These are phyloP conservation scores for Boletus edulis DNA, from an alignment of 768 basidiomycete genomes.

Conservation along the genomic window DNA sequence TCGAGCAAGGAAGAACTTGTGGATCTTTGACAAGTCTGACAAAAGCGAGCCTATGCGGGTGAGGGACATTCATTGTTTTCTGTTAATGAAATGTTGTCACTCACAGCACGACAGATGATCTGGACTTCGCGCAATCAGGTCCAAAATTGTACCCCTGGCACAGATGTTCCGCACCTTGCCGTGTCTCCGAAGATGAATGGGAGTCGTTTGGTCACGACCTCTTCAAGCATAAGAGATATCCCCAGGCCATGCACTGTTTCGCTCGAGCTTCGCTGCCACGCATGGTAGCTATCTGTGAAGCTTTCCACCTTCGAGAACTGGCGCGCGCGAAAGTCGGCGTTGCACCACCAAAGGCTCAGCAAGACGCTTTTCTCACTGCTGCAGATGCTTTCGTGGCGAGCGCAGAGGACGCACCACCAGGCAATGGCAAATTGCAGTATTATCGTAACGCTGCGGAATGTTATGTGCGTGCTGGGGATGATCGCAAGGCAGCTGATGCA, in stretches of 20 bases:
- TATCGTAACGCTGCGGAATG: conserved; percentile 46
- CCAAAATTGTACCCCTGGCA: conserved; percentile 46
- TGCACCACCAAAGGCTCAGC: conserved; percentile 19
- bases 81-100: neutral
- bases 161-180: conserved; percentile 52
- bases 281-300: conserved; percentile 46
- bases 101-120: conserved; percentile 37
- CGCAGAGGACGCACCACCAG: conserved; percentile 28
- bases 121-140: conserved; percentile 50
- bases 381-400: conserved; percentile 50
- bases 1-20: conserved; percentile 63
- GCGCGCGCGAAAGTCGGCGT: conserved; percentile 38
- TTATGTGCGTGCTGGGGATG: conserved; percentile 39
- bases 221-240: conserved; percentile 41
- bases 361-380: conserved; percentile 42
- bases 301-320: conserved; percentile 53
- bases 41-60: conserved; percentile 60
- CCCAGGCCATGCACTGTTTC: conserved; percentile 55
- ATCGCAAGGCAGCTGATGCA: conserved; percentile 42
- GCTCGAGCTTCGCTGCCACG: conserved; percentile 43
- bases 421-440: conserved; percentile 35
- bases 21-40: conserved; percentile 64
- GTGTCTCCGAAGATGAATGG: conserved; percentile 57
- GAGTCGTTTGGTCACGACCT: conserved; percentile 36
- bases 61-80: neutral